A percentile compares a stretch with the other conserved stretches of the same genome.
phyloP scores from a whole-genome alignment of 352 stramenopile species.

The Pseudoperonospora humuli region DNA sequence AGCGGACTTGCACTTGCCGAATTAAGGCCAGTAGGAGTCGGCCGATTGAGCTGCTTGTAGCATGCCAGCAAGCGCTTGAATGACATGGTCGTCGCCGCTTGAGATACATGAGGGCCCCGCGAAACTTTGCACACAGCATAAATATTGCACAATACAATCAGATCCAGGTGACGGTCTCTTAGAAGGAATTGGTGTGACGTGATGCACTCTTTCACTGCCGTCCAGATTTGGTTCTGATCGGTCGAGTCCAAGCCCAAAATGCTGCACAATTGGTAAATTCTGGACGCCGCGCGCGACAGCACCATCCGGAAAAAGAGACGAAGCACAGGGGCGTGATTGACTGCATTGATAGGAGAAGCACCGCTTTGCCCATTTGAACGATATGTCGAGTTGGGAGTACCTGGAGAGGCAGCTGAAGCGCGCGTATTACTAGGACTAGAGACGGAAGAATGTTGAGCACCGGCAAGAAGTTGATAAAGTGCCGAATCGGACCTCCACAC shows the following conservation, averaged over 20 bases:
- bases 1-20: constrained; percentile 6
- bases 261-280: constrained; percentile 67
- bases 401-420: constrained; percentile 11
- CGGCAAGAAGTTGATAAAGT: constrained; percentile 54
- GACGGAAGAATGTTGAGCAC: constrained; percentile 2
- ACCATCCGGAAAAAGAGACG: constrained; percentile 85
- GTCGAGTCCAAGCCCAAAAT: constrained; percentile 62
- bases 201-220: constrained; percentile 75
- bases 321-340: constrained; percentile 40
- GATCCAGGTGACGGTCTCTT: constrained; percentile 69
- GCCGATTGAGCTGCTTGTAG: constrained; percentile 64
- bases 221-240: constrained; percentile 84
- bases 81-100: constrained; percentile 26
- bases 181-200: constrained; percentile 52
- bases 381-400: constrained; percentile 5
- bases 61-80: constrained; percentile 73
- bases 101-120: constrained; percentile 49
- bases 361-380: constrained; percentile 7
- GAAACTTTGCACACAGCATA: constrained; percentile 85
- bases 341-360: neutral
- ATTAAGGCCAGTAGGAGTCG: constrained; percentile 17
- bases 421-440: constrained; percentile 14
- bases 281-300: constrained; percentile 66
- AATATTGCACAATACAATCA: constrained; percentile 77
- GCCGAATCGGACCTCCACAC: constrained; percentile 68